Conservation (phyloP, 2,329 filamentous ascomycete species). For the Colletotrichum filicis region DNA sequence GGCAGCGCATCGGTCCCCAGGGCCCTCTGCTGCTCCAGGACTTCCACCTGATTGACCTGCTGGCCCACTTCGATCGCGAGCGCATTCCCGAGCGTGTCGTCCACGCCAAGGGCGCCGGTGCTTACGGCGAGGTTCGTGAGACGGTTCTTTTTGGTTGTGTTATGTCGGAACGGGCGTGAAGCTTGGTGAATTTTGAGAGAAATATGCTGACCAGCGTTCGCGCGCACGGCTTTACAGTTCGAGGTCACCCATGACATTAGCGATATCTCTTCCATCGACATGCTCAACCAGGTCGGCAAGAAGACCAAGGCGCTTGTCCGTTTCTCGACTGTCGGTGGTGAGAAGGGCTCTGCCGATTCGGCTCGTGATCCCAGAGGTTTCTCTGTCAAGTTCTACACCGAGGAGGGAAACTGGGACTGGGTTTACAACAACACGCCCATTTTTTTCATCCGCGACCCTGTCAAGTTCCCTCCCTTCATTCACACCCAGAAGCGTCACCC, state of each 20-base stretch:
- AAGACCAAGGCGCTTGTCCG: constrained; percentile 74
- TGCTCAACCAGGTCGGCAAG: constrained; percentile 72
- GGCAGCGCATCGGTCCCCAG: constrained; percentile 64
- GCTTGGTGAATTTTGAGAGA: neutral
- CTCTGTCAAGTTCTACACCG: constrained; percentile 76
- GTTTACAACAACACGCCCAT: constrained; percentile 82
- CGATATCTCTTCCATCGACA: constrained; percentile 63
- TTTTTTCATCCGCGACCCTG: constrained; percentile 80
- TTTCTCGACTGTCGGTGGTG: constrained; percentile 82
- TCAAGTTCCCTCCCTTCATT: constrained; percentile 80
- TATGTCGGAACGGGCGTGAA: neutral
- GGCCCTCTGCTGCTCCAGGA: constrained; percentile 72
- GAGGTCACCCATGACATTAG: constrained; percentile 59
- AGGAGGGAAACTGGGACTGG: constrained; percentile 78
- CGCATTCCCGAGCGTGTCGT: constrained; percentile 63
- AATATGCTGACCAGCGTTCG: neutral
- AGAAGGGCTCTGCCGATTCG: constrained; percentile 77
- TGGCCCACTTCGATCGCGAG: constrained; percentile 65
- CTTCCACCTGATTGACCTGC: constrained; percentile 72
- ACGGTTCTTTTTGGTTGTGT: too few relatives aligned
- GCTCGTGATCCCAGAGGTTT: constrained; percentile 80
- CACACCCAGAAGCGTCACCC: constrained; percentile 83
- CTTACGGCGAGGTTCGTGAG: constrained; percentile 55
- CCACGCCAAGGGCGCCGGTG: constrained; percentile 68
- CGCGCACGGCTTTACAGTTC: constrained; percentile 44